A percentile compares a stretch with the other conserved stretches of the same genome.
Evolutionary conservation across 2,329 filamentous ascomycete genomes (phyloP).

Genomic region (Arthroderma sp.): DNA sequence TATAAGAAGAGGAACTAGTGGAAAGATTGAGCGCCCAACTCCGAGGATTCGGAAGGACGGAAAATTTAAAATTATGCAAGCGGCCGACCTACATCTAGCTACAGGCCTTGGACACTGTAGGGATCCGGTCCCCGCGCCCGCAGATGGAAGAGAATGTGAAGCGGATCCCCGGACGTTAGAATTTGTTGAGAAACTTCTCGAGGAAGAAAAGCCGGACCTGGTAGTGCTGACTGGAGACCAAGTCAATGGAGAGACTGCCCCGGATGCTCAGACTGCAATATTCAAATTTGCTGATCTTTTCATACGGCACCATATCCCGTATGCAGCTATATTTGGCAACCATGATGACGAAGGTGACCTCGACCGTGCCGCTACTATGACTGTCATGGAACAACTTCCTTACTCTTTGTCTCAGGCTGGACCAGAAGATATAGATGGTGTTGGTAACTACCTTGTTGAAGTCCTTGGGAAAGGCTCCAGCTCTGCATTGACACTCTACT

Average conservation of each 20-base stretch:
- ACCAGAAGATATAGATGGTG: constrained; percentile 69
- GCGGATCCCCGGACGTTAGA: constrained; percentile 85
- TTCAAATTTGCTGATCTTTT: constrained; percentile 85
- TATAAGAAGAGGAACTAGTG: constrained; percentile 57
- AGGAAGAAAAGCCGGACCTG: constrained; percentile 86
- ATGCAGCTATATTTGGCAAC: constrained; percentile 90
- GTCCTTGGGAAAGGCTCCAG: constrained; percentile 66
- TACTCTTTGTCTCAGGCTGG: constrained; percentile 80
- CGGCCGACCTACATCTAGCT: constrained; percentile 86
- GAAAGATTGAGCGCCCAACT: constrained; percentile 52
- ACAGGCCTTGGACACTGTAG: constrained; percentile 78
- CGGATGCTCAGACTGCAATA: constrained; percentile 81
- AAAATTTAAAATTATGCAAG: constrained; percentile 93
- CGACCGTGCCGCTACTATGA: constrained; percentile 66
- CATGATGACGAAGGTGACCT: constrained; percentile 88
- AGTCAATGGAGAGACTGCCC: constrained; percentile 84
- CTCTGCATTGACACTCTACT: constrained; percentile 83
- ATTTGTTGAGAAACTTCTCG: constrained; percentile 69
- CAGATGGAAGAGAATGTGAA: constrained; percentile 62
- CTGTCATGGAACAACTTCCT: constrained; percentile 69
- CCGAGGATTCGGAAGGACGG: constrained; percentile 76
- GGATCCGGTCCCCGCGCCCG: constrained; percentile 64
- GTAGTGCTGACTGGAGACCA: constrained; percentile 89
- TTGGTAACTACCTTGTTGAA: constrained; percentile 92
- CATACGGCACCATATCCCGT: constrained; percentile 77